phyloP scores from a whole-genome alignment of 1,284 basidiomycete genomes.

The Athelia sp. region DNA sequence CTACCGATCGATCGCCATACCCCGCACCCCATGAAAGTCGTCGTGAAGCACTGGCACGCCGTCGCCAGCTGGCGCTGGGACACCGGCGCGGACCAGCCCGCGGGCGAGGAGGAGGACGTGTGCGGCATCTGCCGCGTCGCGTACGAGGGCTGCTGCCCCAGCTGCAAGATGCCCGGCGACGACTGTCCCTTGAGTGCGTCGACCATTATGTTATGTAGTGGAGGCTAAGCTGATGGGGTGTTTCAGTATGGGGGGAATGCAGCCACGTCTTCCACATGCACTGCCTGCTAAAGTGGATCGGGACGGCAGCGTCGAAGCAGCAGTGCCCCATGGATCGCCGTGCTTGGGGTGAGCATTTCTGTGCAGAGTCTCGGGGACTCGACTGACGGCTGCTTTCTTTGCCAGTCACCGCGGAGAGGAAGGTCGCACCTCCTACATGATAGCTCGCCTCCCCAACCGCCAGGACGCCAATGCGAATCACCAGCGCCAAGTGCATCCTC shows the following conservation, averaged over 20 bases:
- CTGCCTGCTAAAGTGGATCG: slow-evolving; percentile 92
- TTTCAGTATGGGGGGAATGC: slow-evolving; percentile 96
- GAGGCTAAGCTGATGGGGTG: too few species aligned
- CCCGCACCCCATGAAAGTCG: slow-evolving; percentile 67
- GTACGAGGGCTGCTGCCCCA: slow-evolving; percentile 89
- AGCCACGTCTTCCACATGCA: slow-evolving; percentile 95
- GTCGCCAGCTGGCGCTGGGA: slow-evolving; percentile 89
- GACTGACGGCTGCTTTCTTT: not conserved
- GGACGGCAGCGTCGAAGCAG: slow-evolving; percentile 79
- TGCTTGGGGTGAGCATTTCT: slow-evolving; percentile 72
- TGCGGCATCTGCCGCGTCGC: slow-evolving; percentile 93
- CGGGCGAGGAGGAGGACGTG: slow-evolving; percentile 78
- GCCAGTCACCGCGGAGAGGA: slow-evolving; percentile 1
- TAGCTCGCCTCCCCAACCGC: not conserved
- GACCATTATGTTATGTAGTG: too few species aligned
- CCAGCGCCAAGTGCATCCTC: too few species aligned
- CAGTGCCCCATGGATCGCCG: slow-evolving; percentile 94
- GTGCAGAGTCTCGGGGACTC: not conserved
- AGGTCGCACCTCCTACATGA: not conserved
- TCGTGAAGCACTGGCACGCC: slow-evolving; percentile 77
- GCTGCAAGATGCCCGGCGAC: slow-evolving; percentile 94
- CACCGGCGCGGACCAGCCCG: slow-evolving; percentile 54
- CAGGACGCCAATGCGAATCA: too few species aligned
- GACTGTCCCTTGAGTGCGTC: slow-evolving; percentile 89
- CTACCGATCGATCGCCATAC: not conserved